Conservation (phyloP, 1,284 basidiomycete species). For the Boletellus sp. region DNA sequence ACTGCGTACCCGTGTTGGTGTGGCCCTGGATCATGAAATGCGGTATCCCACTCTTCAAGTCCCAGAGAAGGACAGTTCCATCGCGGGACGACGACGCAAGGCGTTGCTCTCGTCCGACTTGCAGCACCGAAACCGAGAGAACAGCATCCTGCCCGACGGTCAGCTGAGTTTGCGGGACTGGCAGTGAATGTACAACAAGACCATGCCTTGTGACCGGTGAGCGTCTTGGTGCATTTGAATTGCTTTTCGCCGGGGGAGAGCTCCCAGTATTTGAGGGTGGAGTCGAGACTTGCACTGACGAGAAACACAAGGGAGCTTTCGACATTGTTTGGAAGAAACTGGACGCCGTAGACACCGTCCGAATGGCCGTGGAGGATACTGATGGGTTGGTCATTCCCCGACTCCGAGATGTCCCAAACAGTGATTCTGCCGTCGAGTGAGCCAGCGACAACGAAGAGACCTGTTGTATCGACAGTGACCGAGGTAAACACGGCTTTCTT, state of each 20-base stretch:
- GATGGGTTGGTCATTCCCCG: slow-evolving; percentile 17
- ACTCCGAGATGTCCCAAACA: slow-evolving; percentile 26
- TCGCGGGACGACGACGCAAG: slow-evolving; percentile 34
- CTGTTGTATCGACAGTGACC: slow-evolving; percentile 24
- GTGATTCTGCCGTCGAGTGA: slow-evolving; percentile 32
- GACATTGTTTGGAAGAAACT: slow-evolving; percentile 22
- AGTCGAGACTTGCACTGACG: slow-evolving; percentile 33
- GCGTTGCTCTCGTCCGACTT: slow-evolving; percentile 34
- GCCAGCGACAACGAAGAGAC: slow-evolving; percentile 31
- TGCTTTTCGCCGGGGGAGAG: slow-evolving; percentile 22
- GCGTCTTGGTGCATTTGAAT: slow-evolving; percentile 30
- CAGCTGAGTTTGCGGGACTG: not conserved
- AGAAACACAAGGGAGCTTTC: slow-evolving; percentile 14
- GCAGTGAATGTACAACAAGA: not conserved
- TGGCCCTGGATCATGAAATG: slow-evolving; percentile 37
- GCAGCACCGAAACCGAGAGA: slow-evolving; percentile 29
- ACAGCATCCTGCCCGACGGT: slow-evolving; percentile 26
- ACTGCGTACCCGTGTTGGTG: slow-evolving; percentile 32
- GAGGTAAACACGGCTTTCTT: slow-evolving; percentile 31
- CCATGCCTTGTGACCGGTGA: slow-evolving; percentile 27
- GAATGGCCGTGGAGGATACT: slow-evolving; percentile 24
- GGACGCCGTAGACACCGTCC: slow-evolving; percentile 31
- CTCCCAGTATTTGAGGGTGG: slow-evolving; percentile 29
- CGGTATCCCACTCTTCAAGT: slow-evolving; percentile 28
- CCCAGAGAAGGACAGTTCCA: slow-evolving; percentile 34